Conservation (phyloP, 345 rosid genomes). For the Aurinia saxatilis region DNA sequence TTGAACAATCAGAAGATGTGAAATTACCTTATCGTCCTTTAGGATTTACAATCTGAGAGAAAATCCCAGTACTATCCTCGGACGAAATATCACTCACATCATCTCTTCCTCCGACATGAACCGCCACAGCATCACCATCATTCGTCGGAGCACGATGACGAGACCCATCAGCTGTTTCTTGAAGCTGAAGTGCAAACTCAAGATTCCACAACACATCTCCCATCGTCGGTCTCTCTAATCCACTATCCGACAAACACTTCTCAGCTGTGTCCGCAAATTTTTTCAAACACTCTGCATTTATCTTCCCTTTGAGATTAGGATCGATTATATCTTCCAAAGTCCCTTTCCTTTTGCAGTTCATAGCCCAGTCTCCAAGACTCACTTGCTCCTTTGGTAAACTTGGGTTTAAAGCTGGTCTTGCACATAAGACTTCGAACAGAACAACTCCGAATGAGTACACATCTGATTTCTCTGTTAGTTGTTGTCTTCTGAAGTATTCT, state of each 20-base stretch:
- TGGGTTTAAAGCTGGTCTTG: conserved; percentile 68
- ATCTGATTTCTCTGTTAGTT: conserved; percentile 81
- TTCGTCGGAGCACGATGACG: not conserved
- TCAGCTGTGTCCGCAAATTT: conserved; percentile 61
- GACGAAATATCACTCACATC: conserved; percentile 23
- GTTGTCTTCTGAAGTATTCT: conserved; percentile 74
- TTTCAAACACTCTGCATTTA: conserved; percentile 48
- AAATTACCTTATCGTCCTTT: conserved; percentile 46
- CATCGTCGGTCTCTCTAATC: conserved; percentile 68
- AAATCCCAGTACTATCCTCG: conserved; percentile 32
- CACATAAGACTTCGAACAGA: conserved; percentile 64
- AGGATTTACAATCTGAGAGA: conserved; percentile 58
- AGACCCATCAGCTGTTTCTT: conserved; percentile 34
- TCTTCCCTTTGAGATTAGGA: conserved; percentile 45
- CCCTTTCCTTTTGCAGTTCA: conserved; percentile 44
- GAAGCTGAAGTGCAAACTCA: conserved; percentile 58
- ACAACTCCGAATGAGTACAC: conserved; percentile 92
- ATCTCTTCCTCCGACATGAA: not conserved
- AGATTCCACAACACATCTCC: conserved; percentile 83
- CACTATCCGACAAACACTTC: conserved; percentile 60
- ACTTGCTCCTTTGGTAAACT: conserved; percentile 71
- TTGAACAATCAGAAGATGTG: no score
- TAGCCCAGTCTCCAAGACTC: conserved; percentile 87
- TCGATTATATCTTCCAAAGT: conserved; percentile 53
- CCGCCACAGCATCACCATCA: conserved; percentile 9